These are phyloP conservation scores for Coriolopsis trogii DNA, from an alignment of 1,284 basidiomycete species.

Conservation along the genomic window DNA sequence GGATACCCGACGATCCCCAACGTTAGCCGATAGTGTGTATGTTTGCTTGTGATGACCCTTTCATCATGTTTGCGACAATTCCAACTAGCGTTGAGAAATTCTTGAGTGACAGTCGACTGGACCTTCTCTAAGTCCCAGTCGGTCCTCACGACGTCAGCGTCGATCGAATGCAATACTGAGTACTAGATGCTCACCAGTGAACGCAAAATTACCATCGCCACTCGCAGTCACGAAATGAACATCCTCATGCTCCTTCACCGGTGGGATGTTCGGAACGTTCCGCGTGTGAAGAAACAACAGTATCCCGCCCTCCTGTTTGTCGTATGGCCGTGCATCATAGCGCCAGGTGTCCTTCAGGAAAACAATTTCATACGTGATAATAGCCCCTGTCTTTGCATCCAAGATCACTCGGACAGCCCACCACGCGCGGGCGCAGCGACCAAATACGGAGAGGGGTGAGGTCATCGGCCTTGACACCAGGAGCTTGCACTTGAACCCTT, in stretches of 20 bases:
- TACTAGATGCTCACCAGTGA: neutral
- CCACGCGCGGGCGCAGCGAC: slow-evolving; percentile 14
- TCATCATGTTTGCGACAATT: neutral
- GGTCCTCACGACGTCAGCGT: neutral
- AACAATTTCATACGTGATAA: neutral
- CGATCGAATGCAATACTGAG: neutral
- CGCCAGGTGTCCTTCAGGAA: slow-evolving; percentile 22
- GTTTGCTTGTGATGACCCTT: neutral
- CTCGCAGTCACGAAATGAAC: neutral
- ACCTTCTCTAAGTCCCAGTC: neutral
- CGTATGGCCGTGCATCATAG: neutral
- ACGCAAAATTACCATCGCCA: neutral
- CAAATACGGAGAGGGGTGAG: slow-evolving; percentile 2
- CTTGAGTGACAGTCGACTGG: neutral
- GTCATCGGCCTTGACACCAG: slow-evolving; percentile 9
- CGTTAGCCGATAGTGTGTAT: slow-evolving; percentile 10
- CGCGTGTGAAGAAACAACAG: neutral
- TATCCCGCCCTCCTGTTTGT: slow-evolving; percentile 8
- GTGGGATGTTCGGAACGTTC: slow-evolving; percentile 9
- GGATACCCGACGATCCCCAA: slow-evolving; percentile 7
- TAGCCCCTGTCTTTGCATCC: neutral
- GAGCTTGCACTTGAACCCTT: neutral
- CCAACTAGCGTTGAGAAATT: neutral
- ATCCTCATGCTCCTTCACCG: slow-evolving; percentile 8
- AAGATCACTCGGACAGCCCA: slow-evolving; percentile 12